These are phyloP conservation scores for Voacanga thouarsii DNA, from an alignment of 257 asterid species.

Conservation along the genomic window DNA sequence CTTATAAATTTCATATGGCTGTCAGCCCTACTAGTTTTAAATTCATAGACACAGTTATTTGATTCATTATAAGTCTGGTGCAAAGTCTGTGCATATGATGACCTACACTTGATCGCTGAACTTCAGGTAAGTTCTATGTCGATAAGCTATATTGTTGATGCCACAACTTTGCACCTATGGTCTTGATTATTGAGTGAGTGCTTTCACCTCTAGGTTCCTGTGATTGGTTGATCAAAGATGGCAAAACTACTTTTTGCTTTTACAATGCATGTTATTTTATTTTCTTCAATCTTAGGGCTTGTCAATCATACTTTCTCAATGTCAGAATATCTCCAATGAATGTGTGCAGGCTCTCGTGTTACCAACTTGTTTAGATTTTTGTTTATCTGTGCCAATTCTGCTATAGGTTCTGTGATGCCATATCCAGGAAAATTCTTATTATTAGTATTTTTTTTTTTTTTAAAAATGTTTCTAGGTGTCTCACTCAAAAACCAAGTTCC, in stretches of 20 bases:
- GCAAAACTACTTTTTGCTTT: not conserved
- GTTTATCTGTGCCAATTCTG: not conserved
- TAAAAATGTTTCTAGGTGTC: conserved; percentile 47
- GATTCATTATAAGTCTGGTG: conserved; percentile 11
- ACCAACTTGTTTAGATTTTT: not conserved
- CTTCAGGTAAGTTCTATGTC: conserved; percentile 81
- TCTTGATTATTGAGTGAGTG: not conserved
- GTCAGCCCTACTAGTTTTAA: not conserved
- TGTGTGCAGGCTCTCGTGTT: not conserved
- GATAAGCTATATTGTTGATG: conserved; percentile 64
- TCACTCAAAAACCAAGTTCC: conserved; percentile 44
- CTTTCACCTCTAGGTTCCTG: not conserved
- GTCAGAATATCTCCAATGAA: not conserved
- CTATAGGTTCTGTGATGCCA: not conserved
- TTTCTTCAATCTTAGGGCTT: not conserved
- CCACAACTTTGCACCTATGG: conserved; percentile 48
- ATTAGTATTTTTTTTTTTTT: conserved; percentile 1
- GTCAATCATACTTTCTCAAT: not conserved
- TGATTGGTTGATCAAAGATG: not conserved
- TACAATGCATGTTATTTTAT: not conserved
- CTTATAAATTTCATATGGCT: not conserved
- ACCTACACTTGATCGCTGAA: conserved; percentile 95
- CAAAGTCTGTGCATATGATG: conserved; percentile 76
- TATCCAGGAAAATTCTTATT: not conserved
- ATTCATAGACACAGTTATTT: not conserved